phyloP scores from a whole-genome alignment of 345 rosid species.

The Gossypium anomalum region DNA sequence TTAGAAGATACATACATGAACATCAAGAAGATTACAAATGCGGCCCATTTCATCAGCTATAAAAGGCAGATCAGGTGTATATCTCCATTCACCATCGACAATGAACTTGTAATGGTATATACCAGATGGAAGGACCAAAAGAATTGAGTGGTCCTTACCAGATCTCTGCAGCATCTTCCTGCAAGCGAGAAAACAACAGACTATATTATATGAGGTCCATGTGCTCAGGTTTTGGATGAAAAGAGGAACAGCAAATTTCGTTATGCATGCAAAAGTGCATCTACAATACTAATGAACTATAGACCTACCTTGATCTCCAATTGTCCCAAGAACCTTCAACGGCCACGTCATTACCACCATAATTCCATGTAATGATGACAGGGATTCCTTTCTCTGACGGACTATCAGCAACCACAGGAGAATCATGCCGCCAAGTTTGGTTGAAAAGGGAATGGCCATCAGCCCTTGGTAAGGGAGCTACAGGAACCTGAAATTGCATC shows the following conservation, averaged over 20 bases:
- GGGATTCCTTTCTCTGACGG: constrained; percentile 71
- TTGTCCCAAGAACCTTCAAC: constrained; percentile 98
- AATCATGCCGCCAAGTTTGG: constrained; percentile 47
- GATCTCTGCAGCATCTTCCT: constrained; percentile 80
- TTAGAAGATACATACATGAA: constrained; percentile 48
- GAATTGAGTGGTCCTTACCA: constrained; percentile 75
- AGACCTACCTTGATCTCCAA: constrained; percentile 65
- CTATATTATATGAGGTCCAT: constrained; percentile 1
- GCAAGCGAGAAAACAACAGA: constrained; percentile 19
- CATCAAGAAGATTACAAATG: constrained; percentile 77
- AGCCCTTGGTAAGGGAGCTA: constrained; percentile 57
- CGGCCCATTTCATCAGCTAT: constrained; percentile 61
- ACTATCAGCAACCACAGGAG: constrained; percentile 36
- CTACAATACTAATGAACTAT: neutral
- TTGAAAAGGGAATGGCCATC: constrained; percentile 40
- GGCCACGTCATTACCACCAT: constrained; percentile 79
- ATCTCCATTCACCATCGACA: constrained; percentile 81
- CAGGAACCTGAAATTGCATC: constrained; percentile 48
- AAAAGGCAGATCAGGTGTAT: constrained; percentile 74
- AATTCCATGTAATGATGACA: constrained; percentile 69
- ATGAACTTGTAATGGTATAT: constrained; percentile 82
- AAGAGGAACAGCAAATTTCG: neutral
- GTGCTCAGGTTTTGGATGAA: neutral
- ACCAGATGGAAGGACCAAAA: constrained; percentile 74
- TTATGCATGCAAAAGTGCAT: neutral